Evolutionary conservation across 352 stramenopile species (phyloP).

Genomic region (Peronosclerospora sorghi): DNA sequence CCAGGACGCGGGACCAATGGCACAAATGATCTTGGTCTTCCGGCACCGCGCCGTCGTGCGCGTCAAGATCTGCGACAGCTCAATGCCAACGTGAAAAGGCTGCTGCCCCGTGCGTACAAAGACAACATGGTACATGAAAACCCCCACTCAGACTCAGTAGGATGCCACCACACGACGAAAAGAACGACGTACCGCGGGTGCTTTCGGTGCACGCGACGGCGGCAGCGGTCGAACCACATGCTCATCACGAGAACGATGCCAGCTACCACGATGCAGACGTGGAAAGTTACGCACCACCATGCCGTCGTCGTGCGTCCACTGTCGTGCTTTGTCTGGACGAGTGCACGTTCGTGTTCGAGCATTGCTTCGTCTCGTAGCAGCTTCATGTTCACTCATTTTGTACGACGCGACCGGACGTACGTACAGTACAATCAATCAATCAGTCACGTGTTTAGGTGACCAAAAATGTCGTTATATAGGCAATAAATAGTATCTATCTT

Average conservation of each 20-base stretch:
- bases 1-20: slow-evolving; percentile 95
- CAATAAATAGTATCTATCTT: too few species aligned
- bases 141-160: too few species aligned
- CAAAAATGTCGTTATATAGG: too few species aligned
- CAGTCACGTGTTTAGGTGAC: too few species aligned
- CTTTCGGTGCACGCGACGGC: slow-evolving; percentile 25
- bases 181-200: slow-evolving; percentile 19
- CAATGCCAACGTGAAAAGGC: slow-evolving; percentile 63
- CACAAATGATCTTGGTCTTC: slow-evolving; percentile 99
- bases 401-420: slow-evolving; percentile 18
- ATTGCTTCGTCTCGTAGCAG: background rate
- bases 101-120: slow-evolving; percentile 8
- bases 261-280: slow-evolving; percentile 53
- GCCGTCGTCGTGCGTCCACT: slow-evolving; percentile 20
- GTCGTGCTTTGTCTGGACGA: slow-evolving; percentile 6
- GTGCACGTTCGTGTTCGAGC: slow-evolving; percentile 4
- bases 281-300: slow-evolving; percentile 32
- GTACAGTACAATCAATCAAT: too few species aligned
- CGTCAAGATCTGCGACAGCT: slow-evolving; percentile 57
- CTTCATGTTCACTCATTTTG: slow-evolving; percentile 10
- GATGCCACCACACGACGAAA: too few species aligned
- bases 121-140: background rate
- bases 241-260: slow-evolving; percentile 44
- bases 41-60: slow-evolving; percentile 40
- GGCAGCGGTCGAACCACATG: slow-evolving; percentile 27